These are phyloP conservation scores for Rhodotorula sphaerocarpa DNA, from an alignment of 768 basidiomycete species.

Conservation along the genomic window DNA sequence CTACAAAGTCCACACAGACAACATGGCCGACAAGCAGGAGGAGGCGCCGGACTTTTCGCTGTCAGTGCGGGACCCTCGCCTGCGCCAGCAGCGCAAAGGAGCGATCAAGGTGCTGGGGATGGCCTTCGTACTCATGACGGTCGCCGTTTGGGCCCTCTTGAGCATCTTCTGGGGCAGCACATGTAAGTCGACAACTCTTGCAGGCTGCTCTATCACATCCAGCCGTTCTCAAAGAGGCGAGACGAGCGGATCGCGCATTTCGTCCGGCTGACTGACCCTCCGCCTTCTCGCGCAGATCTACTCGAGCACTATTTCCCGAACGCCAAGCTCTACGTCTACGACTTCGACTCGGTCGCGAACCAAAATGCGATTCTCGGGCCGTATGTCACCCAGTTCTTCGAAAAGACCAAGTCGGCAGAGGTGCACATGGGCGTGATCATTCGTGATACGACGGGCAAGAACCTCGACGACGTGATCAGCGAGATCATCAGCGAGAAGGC, in stretches of 20 bases:
- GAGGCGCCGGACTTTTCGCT: not conserved
- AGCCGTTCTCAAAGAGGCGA: too few species aligned
- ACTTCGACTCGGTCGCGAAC: constrained; percentile 38
- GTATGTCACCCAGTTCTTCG: constrained; percentile 1
- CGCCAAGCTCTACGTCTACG: constrained; percentile 40
- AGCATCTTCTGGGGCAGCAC: constrained; percentile 19
- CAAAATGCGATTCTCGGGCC: constrained; percentile 7
- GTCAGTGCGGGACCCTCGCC: not conserved
- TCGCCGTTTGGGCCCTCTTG: constrained; percentile 6
- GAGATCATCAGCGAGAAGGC: constrained; percentile 22
- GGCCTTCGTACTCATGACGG: constrained; percentile 4
- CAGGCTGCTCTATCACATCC: not conserved
- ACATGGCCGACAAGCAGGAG: not conserved
- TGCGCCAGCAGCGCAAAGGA: not conserved
- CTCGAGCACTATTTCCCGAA: constrained; percentile 32
- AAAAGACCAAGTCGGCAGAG: not conserved
- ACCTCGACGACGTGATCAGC: constrained; percentile 4
- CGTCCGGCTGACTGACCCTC: too few species aligned
- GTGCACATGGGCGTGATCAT: constrained; percentile 7
- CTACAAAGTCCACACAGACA: too few species aligned
- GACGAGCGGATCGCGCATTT: too few species aligned
- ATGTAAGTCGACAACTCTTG: not conserved
- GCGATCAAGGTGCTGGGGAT: constrained; percentile 15
- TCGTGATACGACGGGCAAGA: constrained; percentile 3
- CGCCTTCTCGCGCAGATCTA: constrained; percentile 1